A percentile compares a stretch with the other conserved stretches of the same genome.
phyloP scores from a whole-genome alignment of 352 stramenopile genomes.

The Globisporangium solare region DNA sequence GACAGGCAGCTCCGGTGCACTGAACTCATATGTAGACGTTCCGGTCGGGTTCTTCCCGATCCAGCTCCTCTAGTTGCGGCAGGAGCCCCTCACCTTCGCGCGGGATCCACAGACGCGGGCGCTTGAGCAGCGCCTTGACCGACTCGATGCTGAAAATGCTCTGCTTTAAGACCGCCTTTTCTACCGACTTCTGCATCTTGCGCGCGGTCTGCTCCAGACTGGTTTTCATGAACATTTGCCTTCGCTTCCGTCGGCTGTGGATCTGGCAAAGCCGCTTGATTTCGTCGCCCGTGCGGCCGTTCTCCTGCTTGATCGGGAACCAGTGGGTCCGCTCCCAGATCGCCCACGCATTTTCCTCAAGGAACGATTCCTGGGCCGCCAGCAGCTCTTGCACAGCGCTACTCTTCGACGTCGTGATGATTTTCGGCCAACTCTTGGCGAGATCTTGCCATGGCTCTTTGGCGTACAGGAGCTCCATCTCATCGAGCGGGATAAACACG shows the following conservation, averaged over 20 bases:
- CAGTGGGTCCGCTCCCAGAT: conserved; percentile 48
- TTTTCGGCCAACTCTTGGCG: conserved; percentile 19
- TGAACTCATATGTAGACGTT: conserved; percentile 9
- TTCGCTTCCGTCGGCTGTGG: conserved; percentile 39
- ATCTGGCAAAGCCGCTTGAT: conserved; percentile 21
- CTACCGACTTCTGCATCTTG: conserved; percentile 20
- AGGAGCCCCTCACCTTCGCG: conserved; percentile 29
- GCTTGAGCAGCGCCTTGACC: conserved; percentile 26
- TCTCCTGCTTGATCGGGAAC: conserved; percentile 47
- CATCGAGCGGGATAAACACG: conserved; percentile 16
- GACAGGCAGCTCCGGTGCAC: too few relatives aligned
- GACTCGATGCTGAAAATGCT: conserved; percentile 31
- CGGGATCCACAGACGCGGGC: conserved; percentile 39
- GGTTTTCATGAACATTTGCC: conserved; percentile 31
- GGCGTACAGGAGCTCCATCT: conserved; percentile 15
- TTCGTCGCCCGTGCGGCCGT: conserved; percentile 25
- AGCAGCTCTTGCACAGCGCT: conserved; percentile 19
- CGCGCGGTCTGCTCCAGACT: conserved; percentile 23
- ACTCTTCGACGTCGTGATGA: conserved; percentile 15
- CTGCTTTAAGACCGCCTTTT: conserved; percentile 25
- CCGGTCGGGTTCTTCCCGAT: conserved; percentile 30
- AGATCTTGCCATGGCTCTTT: conserved; percentile 13
- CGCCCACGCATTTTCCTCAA: conserved; percentile 26
- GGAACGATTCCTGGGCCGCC: conserved; percentile 26
- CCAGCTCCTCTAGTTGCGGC: conserved; percentile 28